Evolutionary conservation across 768 basidiomycete genomes (phyloP).

Genomic region (Lyophyllum decastes): DNA sequence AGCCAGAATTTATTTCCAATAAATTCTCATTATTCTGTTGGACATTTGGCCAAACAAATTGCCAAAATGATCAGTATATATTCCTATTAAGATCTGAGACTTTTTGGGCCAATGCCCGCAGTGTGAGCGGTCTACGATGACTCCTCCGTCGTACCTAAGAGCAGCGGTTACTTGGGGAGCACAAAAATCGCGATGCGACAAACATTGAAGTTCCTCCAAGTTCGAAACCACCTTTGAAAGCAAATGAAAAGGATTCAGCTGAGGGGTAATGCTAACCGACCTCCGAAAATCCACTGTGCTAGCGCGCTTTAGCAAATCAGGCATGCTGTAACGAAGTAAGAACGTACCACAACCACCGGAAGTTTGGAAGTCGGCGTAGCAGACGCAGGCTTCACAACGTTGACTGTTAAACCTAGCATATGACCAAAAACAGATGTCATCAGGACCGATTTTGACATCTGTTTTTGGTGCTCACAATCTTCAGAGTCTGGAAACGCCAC

Average conservation of each 20-base stretch:
- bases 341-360: conserved; percentile 41
- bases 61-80: too few species aligned
- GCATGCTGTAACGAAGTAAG: background rate
- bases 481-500: conserved; percentile 33
- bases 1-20: too few species aligned
- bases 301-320: background rate
- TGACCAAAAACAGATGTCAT: conserved; percentile 19
- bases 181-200: conserved; percentile 31
- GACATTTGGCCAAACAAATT: too few species aligned
- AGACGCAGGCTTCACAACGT: conserved; percentile 38
- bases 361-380: conserved; percentile 34
- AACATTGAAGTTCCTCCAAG: conserved; percentile 32
- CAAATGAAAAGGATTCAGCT: background rate
- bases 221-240: conserved; percentile 29
- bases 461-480: conserved; percentile 36
- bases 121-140: conserved; percentile 46
- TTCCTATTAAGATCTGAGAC: too few species aligned
- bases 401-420: conserved; percentile 38
- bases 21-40: too few species aligned
- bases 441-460: conserved; percentile 14
- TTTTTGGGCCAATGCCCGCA: too few species aligned
- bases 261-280: background rate
- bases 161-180: background rate
- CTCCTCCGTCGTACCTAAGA: conserved; percentile 40
- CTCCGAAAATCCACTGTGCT: background rate